phyloP scores from a whole-genome alignment of 2,329 filamentous ascomycete genomes.

The Calonectria pseudoturangicola region DNA sequence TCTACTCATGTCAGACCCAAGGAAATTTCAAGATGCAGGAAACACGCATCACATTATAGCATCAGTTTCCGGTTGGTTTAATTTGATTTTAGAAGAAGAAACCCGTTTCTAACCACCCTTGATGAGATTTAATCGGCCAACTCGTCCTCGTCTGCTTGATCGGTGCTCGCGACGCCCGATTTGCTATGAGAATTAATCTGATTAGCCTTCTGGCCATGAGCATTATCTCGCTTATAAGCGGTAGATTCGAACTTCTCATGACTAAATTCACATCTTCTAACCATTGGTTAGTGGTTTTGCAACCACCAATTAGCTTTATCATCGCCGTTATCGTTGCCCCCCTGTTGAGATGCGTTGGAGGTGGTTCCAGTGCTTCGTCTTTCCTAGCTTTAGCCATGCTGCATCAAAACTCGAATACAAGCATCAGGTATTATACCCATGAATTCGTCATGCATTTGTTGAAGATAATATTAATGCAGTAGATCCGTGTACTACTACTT shows the following conservation, averaged over 20 bases:
- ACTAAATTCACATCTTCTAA: neutral
- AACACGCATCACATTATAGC: neutral
- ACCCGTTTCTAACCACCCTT: neutral
- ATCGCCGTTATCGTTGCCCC: neutral
- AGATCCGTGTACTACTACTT: conserved; percentile 1
- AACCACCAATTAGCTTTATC: neutral
- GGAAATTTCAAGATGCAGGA: neutral
- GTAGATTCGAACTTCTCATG: neutral
- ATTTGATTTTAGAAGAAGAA: neutral
- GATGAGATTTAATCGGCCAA: neutral
- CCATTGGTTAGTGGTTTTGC: neutral
- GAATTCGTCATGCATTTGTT: neutral
- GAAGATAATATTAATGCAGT: neutral
- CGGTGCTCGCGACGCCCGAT: neutral
- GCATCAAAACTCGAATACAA: neutral
- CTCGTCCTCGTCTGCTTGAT: neutral
- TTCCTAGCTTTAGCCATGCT: neutral
- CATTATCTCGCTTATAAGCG: neutral
- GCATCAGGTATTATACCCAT: neutral
- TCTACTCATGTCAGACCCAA: neutral
- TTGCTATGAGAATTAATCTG: neutral
- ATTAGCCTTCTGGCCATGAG: neutral
- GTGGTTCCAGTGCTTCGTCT: neutral
- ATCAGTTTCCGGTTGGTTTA: neutral
- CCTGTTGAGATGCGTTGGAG: neutral